phyloP scores from a whole-genome alignment of 768 basidiomycete species.

The Rhodotorula babjevae region DNA sequence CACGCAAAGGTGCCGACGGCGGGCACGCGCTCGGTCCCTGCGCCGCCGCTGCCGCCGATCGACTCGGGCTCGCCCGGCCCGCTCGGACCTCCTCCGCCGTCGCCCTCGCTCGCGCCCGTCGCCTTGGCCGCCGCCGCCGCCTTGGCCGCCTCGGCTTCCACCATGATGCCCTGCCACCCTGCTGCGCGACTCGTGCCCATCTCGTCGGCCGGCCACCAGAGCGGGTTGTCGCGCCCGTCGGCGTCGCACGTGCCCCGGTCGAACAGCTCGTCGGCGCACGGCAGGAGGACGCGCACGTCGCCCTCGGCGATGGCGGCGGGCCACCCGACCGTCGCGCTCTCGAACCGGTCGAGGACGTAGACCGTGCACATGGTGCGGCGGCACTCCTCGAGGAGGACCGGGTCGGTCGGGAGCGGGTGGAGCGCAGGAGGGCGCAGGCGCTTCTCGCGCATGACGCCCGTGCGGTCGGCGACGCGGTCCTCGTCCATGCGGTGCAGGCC shows the following conservation, averaged over 20 bases:
- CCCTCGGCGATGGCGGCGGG: slow-evolving; percentile 26
- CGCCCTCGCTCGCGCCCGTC: background rate
- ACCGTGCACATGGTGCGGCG: slow-evolving; percentile 37
- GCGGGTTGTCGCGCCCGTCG: slow-evolving; percentile 21
- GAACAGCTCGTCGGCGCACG: slow-evolving; percentile 32
- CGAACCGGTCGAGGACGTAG: slow-evolving; percentile 37
- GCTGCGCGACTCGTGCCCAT: background rate
- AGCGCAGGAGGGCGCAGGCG: slow-evolving; percentile 35
- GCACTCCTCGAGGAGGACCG: slow-evolving; percentile 35
- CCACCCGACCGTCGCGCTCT: slow-evolving; percentile 34
- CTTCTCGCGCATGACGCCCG: slow-evolving; percentile 13
- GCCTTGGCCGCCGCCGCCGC: no score
- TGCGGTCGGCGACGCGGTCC: slow-evolving; percentile 23
- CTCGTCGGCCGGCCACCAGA: slow-evolving; percentile 29
- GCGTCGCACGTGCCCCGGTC: slow-evolving; percentile 13
- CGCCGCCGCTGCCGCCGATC: background rate
- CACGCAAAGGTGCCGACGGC: slow-evolving; percentile 27
- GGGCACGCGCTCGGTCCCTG: background rate
- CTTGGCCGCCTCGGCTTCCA: slow-evolving; percentile 13
- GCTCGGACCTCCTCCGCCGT: background rate
- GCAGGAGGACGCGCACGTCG: slow-evolving; percentile 36
- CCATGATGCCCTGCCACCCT: slow-evolving; percentile 17
- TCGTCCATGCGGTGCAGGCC: slow-evolving; percentile 39
- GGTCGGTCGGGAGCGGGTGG: slow-evolving; percentile 31
- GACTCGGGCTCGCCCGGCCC: background rate